phyloP scores from a whole-genome alignment of 2,329 filamentous ascomycete species.

The Pseudopyricularia javanii region DNA sequence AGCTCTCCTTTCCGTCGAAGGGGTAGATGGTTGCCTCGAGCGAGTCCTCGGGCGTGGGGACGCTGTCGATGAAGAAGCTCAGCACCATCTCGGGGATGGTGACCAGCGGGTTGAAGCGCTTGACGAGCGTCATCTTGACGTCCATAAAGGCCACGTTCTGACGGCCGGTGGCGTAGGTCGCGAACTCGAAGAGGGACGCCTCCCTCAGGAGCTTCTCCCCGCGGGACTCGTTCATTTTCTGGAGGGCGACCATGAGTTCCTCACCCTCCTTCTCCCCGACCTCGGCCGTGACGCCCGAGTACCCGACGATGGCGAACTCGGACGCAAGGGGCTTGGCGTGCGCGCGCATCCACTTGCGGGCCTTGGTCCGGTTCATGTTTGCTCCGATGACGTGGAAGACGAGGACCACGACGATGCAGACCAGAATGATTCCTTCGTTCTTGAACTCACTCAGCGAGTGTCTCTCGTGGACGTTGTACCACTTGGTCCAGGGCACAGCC shows the following conservation, averaged over 20 bases:
- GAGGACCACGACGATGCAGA: slow-evolving; percentile 62
- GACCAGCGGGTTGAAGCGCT: slow-evolving; percentile 72
- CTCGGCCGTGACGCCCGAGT: slow-evolving; percentile 43
- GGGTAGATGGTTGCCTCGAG: slow-evolving; percentile 70
- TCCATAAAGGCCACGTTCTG: slow-evolving; percentile 90
- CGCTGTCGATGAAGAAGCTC: slow-evolving; percentile 70
- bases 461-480: slow-evolving; percentile 95
- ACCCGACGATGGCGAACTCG: slow-evolving; percentile 85
- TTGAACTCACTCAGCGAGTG: slow-evolving; percentile 74
- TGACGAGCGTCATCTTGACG: slow-evolving; percentile 66
- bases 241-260: slow-evolving; percentile 49
- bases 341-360: slow-evolving; percentile 66
- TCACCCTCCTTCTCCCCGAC: slow-evolving; percentile 34
- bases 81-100: slow-evolving; percentile 50
- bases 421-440: slow-evolving; percentile 72
- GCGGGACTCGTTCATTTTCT: slow-evolving; percentile 17
- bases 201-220: slow-evolving; percentile 61
- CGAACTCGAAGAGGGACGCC: slow-evolving; percentile 76
- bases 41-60: slow-evolving; percentile 56
- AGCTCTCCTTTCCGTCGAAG: slow-evolving; percentile 83
- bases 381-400: slow-evolving; percentile 72
- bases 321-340: slow-evolving; percentile 59
- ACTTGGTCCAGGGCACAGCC: slow-evolving; percentile 68
- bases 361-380: slow-evolving; percentile 66
- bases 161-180: slow-evolving; percentile 78